Evolutionary conservation across 179 eudicot genomes (phyloP).

Genomic region (Silene vulgaris): DNA sequence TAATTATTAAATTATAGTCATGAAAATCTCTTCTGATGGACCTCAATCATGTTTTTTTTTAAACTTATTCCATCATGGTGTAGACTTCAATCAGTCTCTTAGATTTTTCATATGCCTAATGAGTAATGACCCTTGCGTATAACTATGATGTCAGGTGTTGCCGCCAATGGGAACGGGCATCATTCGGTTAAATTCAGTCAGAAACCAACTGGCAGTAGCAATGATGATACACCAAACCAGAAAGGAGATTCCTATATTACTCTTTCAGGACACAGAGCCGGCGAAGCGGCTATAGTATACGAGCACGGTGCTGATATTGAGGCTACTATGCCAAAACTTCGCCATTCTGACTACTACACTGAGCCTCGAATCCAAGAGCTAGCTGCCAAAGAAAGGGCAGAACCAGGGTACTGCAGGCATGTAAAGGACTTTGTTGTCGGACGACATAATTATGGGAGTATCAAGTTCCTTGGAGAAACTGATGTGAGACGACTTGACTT

Average conservation of each 20-base stretch:
- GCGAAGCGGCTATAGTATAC: conserved; percentile 83
- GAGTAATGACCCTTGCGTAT: background rate
- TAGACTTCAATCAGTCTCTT: no score
- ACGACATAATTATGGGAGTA: conserved; percentile 69
- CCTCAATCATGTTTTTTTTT: background rate
- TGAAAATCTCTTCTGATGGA: background rate
- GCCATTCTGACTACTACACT: conserved; percentile 76
- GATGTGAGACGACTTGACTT: conserved; percentile 82
- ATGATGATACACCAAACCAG: conserved; percentile 39
- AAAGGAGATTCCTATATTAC: conserved; percentile 65
- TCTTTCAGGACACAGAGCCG: conserved; percentile 75
- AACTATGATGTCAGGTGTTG: conserved; percentile 27
- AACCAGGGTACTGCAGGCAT: conserved; percentile 70
- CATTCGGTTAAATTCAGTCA: conserved; percentile 35
- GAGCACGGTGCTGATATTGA: conserved; percentile 93
- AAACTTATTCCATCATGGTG: no score
- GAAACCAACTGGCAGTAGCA: conserved; percentile 36
- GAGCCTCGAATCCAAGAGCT: conserved; percentile 82
- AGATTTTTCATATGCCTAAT: no score
- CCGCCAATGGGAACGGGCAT: conserved; percentile 41
- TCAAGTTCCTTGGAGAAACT: conserved; percentile 81
- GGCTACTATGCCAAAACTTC: conserved; percentile 86
- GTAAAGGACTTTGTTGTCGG: conserved; percentile 80
- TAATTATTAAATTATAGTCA: no score
- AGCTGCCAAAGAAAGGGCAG: conserved; percentile 87